A percentile compares a stretch with the other conserved stretches of the same genome.
These are phyloP conservation scores for Saccharum officinarum DNA, from an alignment of 176 grass and related monocot species.

Conservation along the genomic window DNA sequence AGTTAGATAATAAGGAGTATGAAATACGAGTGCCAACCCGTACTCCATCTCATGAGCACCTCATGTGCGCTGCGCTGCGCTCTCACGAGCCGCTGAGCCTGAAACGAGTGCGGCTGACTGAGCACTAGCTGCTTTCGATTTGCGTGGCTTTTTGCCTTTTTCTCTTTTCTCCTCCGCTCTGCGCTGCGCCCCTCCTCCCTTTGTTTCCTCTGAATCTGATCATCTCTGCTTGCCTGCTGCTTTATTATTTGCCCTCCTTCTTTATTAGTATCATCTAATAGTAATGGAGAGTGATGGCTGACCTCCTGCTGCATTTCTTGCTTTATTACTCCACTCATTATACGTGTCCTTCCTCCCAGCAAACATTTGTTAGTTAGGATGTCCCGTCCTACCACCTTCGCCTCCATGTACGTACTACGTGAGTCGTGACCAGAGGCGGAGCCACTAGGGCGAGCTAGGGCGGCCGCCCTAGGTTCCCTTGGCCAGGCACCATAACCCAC, in stretches of 20 bases:
- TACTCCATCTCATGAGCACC: neutral
- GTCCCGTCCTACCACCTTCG: neutral
- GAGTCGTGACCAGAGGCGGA: neutral
- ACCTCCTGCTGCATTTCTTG: slow-evolving; percentile 24
- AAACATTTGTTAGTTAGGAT: neutral
- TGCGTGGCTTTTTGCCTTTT: slow-evolving; percentile 7
- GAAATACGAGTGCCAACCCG: too few relatives aligned
- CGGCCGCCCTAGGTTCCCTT: too few relatives aligned
- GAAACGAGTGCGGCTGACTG: neutral
- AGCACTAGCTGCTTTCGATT: neutral
- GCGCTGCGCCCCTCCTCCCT: neutral
- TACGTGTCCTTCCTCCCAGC: too few relatives aligned
- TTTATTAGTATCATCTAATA: neutral
- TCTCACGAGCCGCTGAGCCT: neutral
- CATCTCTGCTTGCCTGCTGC: too few relatives aligned
- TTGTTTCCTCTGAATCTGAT: slow-evolving; percentile 19
- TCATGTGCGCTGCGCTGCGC: slow-evolving; percentile 5
- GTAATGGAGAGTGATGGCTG: slow-evolving; percentile 39
- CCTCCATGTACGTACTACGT: neutral
- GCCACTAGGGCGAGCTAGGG: too few relatives aligned
- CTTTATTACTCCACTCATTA: neutral
- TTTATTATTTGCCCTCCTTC: slow-evolving; percentile 8
- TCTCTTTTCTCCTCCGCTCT: neutral
- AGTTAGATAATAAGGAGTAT: neutral
- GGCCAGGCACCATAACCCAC: too few relatives aligned